Conservation (phyloP, 2,329 filamentous ascomycete genomes). For the Leptographium galeiforme region DNA sequence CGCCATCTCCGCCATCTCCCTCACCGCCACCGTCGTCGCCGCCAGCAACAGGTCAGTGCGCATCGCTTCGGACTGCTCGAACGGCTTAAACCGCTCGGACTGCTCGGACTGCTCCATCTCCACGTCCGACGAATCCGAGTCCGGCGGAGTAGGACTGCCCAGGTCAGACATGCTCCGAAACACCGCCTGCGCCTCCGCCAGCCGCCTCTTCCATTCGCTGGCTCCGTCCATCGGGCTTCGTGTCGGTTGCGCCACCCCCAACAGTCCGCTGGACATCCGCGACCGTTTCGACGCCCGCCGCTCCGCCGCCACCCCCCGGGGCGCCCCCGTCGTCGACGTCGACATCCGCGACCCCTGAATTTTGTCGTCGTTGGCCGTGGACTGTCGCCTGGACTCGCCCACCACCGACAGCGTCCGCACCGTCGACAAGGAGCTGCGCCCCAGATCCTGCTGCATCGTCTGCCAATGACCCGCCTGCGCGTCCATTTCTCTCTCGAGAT, state of each 20-base stretch:
- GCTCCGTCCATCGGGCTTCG: not conserved
- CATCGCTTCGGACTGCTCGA: slow-evolving; percentile 7
- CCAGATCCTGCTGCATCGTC: slow-evolving; percentile 38
- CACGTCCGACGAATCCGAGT: slow-evolving; percentile 33
- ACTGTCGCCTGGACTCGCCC: slow-evolving; percentile 20
- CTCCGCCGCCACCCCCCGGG: slow-evolving; percentile 21
- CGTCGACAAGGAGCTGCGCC: slow-evolving; percentile 37
- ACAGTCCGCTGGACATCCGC: slow-evolving; percentile 18
- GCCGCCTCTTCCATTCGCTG: slow-evolving; percentile 24
- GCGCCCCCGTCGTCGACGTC: slow-evolving; percentile 8
- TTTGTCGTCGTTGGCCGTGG: slow-evolving; percentile 11
- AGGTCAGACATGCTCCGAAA: slow-evolving; percentile 20
- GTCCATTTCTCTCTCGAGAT: slow-evolving; percentile 49
- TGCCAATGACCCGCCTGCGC: slow-evolving; percentile 47
- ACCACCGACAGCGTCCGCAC: slow-evolving; percentile 20
- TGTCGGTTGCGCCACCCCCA: not conserved
- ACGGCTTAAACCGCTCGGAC: no score
- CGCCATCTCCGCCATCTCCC: not conserved
- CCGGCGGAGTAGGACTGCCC: slow-evolving; percentile 40
- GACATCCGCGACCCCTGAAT: slow-evolving; percentile 14
- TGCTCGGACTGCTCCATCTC: slow-evolving; percentile 12
- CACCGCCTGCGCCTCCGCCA: slow-evolving; percentile 28
- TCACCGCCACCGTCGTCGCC: slow-evolving; percentile 7
- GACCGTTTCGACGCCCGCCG: slow-evolving; percentile 24
- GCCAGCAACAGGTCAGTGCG: not conserved